These are phyloP conservation scores for Diplodia mutila DNA, from an alignment of 2,329 filamentous ascomycete genomes.

Conservation along the genomic window DNA sequence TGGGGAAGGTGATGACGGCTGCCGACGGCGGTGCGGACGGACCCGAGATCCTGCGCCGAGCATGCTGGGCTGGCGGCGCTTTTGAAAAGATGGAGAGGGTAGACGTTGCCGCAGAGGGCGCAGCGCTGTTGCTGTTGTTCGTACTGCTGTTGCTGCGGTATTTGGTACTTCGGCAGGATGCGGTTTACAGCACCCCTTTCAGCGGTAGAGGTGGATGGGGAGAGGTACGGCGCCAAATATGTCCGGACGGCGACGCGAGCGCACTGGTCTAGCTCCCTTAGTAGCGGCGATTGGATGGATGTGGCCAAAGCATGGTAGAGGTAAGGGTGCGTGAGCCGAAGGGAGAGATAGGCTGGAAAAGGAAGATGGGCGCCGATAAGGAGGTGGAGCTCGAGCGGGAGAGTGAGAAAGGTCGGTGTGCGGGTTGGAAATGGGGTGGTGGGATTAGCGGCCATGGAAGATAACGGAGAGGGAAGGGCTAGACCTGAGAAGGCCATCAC, in stretches of 20 bases:
- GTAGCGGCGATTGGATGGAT: conserved; percentile 27
- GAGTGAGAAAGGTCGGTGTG: conserved; percentile 31
- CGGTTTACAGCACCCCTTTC: no score
- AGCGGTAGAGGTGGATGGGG: neutral
- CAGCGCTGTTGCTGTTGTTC: conserved; percentile 32
- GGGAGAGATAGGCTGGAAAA: conserved; percentile 41
- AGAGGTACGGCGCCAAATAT: conserved; percentile 31
- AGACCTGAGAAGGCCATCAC: neutral
- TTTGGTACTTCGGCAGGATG: neutral
- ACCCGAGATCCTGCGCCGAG: neutral
- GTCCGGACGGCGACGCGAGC: conserved; percentile 36
- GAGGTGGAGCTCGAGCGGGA: conserved; percentile 44
- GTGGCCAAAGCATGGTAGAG: conserved; percentile 36
- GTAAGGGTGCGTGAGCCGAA: conserved; percentile 42
- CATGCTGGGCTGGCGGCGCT: conserved; percentile 39
- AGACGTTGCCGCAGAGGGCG: conserved; percentile 37
- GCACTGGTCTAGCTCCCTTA: conserved; percentile 33
- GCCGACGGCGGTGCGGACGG: neutral
- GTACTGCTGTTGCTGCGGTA: no score
- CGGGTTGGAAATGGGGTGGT: conserved; percentile 68
- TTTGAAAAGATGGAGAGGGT: conserved; percentile 37
- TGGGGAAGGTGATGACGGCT: neutral
- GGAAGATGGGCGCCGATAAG: conserved; percentile 41
- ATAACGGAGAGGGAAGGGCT: neutral
- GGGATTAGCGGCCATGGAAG: neutral